Evolutionary conservation across 2,329 filamentous ascomycete genomes (phyloP), one percentile per base, ranked within the genome.

Genomic region (Aspergillus puulaauensis): DNA sequence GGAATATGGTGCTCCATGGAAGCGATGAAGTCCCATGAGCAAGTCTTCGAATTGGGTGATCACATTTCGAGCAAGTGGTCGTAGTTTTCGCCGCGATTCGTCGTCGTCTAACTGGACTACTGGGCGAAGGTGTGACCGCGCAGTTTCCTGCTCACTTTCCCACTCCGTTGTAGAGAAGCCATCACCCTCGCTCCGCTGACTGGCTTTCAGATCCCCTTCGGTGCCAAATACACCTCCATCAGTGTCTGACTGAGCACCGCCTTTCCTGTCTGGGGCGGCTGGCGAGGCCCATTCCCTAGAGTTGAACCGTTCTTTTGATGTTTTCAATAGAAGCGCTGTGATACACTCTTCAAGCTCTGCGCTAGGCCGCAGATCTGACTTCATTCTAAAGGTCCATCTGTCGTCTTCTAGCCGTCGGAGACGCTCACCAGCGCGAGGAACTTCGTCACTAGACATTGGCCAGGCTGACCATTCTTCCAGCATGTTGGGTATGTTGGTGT

Each of bases 381-480:
- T 68, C 57, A 73, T 78, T 53, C 79, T 81, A 33, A 84, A 75
- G 0, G 80, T 86, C 67, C 81, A 85, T 12, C 66, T 69, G 31
- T 84, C 82, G 53, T 83, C 75, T 6, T 79, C 76, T 49, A 84
- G 79, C 7, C 70, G 60, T 70, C 77, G 63, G 77, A 79, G 52
- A 78, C 71, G 51, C 60, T 90, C 82, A 19, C 78, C 77, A 14
- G 80, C 77, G 15, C 78, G 75, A 2, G 90, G 90, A 7, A 95
- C 86, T 24, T 82, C 75, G 7, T 79, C 75, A 4, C 83, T 79
- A 19, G 80, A 80, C 68, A 96, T 72, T 4, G 93, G 93, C 93
- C 93, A 97, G 0, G 92, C 90, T 17, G 90, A 90, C 93, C 93
- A 97, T 4, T 70, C 63, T 58, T 82, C 84, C 0, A 83, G 66